phyloP scores from a whole-genome alignment of 2,329 filamentous ascomycete genomes.

The Acarospora socialis region DNA sequence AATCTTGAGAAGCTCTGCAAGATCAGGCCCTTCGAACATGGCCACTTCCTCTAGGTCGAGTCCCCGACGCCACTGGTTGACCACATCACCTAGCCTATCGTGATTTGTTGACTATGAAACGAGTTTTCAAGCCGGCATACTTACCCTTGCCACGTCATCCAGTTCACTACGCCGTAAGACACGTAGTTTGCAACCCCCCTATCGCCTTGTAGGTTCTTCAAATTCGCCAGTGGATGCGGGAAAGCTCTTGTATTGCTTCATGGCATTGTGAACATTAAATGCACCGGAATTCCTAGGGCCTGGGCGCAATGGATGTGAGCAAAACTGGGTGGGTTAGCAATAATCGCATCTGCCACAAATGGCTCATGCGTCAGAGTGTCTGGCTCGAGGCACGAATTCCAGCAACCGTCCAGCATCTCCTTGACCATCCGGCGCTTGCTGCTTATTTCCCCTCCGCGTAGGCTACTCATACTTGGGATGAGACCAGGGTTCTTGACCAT shows the following conservation, averaged over 20 bases:
- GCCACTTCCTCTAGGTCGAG: conserved; percentile 29
- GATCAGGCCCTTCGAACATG: conserved; percentile 23
- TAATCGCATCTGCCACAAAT: conserved; percentile 41
- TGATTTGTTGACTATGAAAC: too few relatives aligned
- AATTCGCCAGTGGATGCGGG: conserved; percentile 37
- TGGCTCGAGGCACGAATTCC: conserved; percentile 26
- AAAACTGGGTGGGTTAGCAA: conserved; percentile 40
- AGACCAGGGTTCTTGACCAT: conserved; percentile 37
- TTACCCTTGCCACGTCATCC: conserved; percentile 37
- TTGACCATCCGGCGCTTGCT: conserved; percentile 22
- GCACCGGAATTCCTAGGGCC: conserved; percentile 34
- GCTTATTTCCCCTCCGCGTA: conserved; percentile 23
- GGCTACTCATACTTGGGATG: conserved; percentile 24
- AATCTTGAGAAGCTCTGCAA: conserved; percentile 24
- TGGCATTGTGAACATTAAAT: conserved; percentile 41
- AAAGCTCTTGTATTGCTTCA: conserved; percentile 32
- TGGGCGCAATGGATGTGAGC: conserved; percentile 40
- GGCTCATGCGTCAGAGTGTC: conserved; percentile 21
- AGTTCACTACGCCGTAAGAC: conserved; percentile 34
- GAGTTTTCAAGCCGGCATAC: conserved; percentile 1
- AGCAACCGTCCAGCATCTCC: conserved; percentile 27
- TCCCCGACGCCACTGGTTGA: conserved; percentile 28
- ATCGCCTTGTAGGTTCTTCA: conserved; percentile 24
- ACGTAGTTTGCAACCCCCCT: conserved; percentile 28
- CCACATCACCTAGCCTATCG: conserved; percentile 32